phyloP scores from a whole-genome alignment of 2,329 filamentous ascomycete species.

The Colletotrichum costaricense region DNA sequence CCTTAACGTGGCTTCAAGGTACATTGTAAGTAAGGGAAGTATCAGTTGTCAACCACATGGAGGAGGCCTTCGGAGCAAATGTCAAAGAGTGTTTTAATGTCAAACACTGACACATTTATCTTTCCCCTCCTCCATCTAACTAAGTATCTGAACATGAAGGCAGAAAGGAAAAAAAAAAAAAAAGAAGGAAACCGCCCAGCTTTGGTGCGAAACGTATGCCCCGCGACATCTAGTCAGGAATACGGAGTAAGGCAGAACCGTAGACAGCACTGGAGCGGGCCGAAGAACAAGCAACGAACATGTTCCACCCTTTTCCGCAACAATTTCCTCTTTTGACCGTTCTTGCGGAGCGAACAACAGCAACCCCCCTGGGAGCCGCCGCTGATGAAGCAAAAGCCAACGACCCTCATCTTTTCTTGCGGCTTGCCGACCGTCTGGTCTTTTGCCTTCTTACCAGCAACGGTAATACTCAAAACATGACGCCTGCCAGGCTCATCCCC shows the following conservation, averaged over 20 bases:
- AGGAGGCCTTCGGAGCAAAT: neutral
- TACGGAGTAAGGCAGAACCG: too few species aligned
- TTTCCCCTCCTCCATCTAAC: neutral
- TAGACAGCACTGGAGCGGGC: neutral
- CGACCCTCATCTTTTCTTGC: conserved; percentile 5
- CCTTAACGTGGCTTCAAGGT: neutral
- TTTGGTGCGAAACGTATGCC: neutral
- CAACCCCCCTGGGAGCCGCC: conserved; percentile 12
- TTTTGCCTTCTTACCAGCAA: neutral
- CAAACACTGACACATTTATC: neutral
- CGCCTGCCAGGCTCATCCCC: conserved; percentile 16
- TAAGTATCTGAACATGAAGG: too few species aligned
- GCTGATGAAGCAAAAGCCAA: conserved; percentile 16
- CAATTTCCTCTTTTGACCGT: conserved; percentile 30
- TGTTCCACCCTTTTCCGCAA: conserved; percentile 21
- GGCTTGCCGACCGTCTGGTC: neutral
- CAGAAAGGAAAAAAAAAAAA: too few species aligned
- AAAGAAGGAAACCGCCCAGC: neutral
- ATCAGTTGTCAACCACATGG: neutral
- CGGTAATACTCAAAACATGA: neutral
- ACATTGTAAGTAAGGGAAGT: neutral
- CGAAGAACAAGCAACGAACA: neutral
- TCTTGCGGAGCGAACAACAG: conserved; percentile 7
- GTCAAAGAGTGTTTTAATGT: neutral
- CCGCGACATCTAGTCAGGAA: too few species aligned